Evolutionary conservation across 306 rosid genomes (phyloP), one percentile per base, ranked within the genome.

Genomic region (Luffa aegyptiaca): DNA sequence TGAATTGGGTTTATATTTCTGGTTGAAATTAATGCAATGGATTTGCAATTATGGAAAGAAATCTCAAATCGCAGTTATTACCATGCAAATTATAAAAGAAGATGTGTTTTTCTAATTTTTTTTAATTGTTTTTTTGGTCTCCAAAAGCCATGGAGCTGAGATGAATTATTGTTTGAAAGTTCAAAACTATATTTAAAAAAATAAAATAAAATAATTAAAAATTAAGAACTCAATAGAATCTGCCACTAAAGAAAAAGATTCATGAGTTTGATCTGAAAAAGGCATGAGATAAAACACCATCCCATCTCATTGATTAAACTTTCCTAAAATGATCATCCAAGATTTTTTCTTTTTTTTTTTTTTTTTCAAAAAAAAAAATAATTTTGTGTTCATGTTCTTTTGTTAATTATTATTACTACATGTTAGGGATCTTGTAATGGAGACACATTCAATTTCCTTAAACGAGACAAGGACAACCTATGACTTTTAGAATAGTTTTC

Each of bases 1-100:
- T 0, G 53, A 73, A 57, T 17, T 64, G 18, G 12, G 39, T 83
- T 81, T 89, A 76, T 89, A 88, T 82, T 81, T 17, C 49, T 72
- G 83, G 84, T 56, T 82, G 37, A 72, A 82, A 20, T 87, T 65
- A 87, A 84, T 84, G 80, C 82, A 42, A 46, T 78, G 53, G 39
- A 84, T 63, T 71, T 75, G 36, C 18, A 49, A 41, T 26, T 84
- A 81, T 49, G 85, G 86, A 52, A 85, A 39, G 61, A 80, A 72
- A 91, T 86, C 86, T 51, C 83, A 1, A 26, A 16, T 77, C 59
- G 41, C 51, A 75, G 48, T 79, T 81, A 78, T 83, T 78, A 83
- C 78, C 62, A 74, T 74, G 62, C 26, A 51, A 51, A 72, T 72
- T 48, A 72, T 73, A 46, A 48, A 26, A 45, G 2, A 48, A 48